Evolutionary conservation across 371 early-diverging fungal genomes (phyloP), one percentile per base, ranked within the genome.

Genomic region (Smittium culicis): DNA sequence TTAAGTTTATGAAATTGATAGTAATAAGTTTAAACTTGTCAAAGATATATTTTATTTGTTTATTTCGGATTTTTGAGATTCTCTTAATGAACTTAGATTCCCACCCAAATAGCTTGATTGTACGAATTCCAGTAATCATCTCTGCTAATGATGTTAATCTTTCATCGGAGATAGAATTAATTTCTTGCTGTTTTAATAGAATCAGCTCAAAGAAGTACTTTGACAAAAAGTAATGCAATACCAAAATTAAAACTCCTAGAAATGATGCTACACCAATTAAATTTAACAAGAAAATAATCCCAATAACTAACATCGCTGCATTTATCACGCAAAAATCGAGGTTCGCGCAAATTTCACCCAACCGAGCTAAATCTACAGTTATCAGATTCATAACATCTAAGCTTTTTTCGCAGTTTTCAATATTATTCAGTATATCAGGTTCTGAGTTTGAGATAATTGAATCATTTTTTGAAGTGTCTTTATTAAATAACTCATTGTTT

Each of bases 341-440:
- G 71, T 82, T 83, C 60, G 80, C 78, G 58, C 76, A 67, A 29
- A 83, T 77, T 25, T 81, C 79, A 14, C 82, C 74, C 29, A 93
- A 79, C 55, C 89, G 82, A 54, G 80, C 78, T 2, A 86, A 71
- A 69, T 95, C 94, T 0, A 91, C 86, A n/a, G 92, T 86, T 74
- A 93, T 86, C 65, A 95, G 70, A 71, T 89, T 94, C 70, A 88
- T 87, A 65, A 94, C 81, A 30, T 83, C 84, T 29, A 94, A 94
- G 3, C 80, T 77, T 34, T 81, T 79, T 34, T 61, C 55, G 0
- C 68, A 57, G 24, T 69, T 60, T 1, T 74, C 69, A 3, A 69
- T 68, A 45, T 61, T 32, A n/a, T n/a, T n/a, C n/a, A n/a, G n/a
- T n/a, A n/a, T n/a, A n/a, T n/a, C n/a, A n/a, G n/a, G n/a, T 27